Conservation (phyloP, 805 yeast genomes). For the Clavispora santaluciae region DNA sequence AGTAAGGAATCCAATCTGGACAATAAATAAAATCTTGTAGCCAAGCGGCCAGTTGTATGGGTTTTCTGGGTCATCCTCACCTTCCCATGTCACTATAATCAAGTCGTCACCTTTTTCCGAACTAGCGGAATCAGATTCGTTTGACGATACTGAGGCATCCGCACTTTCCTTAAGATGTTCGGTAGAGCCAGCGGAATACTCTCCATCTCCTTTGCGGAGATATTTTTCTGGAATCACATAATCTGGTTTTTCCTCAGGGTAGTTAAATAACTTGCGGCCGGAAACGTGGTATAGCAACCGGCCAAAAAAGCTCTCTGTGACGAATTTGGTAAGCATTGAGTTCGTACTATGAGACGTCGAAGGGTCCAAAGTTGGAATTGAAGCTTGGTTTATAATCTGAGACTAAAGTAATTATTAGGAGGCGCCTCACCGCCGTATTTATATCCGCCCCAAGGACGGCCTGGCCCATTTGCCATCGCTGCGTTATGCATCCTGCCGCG, state of each 20-base stretch:
- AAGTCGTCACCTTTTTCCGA: not conserved
- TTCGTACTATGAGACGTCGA: too few relatives aligned
- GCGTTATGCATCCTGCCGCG: too few relatives aligned
- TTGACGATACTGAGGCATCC: not conserved
- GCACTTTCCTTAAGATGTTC: not conserved
- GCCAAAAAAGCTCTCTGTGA: slow-evolving; percentile 29
- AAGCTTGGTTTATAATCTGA: not conserved
- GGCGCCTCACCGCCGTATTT: too few relatives aligned
- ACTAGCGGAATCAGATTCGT: not conserved
- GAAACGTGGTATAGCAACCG: slow-evolving; percentile 21
- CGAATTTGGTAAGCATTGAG: slow-evolving; percentile 12
- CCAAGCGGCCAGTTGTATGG: slow-evolving; percentile 53
- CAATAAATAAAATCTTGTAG: slow-evolving; percentile 34
- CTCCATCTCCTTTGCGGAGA: slow-evolving; percentile 3
- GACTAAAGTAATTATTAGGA: too few relatives aligned
- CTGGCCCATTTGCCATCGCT: too few relatives aligned
- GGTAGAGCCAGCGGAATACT: not conserved
- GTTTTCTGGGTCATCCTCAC: slow-evolving; percentile 47
- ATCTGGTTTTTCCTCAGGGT: slow-evolving; percentile 23
- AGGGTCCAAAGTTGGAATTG: not conserved
- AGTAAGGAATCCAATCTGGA: slow-evolving; percentile 41
- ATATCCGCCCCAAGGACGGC: too few relatives aligned
- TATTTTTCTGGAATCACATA: slow-evolving; percentile 30
- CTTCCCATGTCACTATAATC: slow-evolving; percentile 27
- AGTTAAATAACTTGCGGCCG: slow-evolving; percentile 16